Conservation (phyloP, 352 stramenopile genomes). For the Phytophthora citricola region DNA sequence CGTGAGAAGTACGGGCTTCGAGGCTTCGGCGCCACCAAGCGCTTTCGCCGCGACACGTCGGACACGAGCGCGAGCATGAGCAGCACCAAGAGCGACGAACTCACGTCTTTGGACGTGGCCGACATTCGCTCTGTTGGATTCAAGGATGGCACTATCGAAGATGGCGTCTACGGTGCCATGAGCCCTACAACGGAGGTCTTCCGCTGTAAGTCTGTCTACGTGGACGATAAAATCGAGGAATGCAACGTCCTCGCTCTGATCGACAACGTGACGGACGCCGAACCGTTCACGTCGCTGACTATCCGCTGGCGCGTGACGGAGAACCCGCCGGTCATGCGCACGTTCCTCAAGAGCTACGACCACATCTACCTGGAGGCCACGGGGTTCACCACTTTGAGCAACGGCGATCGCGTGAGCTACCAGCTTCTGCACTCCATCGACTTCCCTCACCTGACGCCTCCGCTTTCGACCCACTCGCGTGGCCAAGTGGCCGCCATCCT, state of each 20-base stretch:
- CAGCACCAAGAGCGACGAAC: conserved; percentile 35
- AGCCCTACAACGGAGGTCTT: conserved; percentile 40
- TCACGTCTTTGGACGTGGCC: conserved; percentile 32
- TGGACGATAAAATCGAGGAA: conserved; percentile 39
- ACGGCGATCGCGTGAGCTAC: conserved; percentile 37
- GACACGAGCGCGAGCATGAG: conserved; percentile 31
- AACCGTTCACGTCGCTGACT: conserved; percentile 30
- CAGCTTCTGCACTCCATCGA: conserved; percentile 45
- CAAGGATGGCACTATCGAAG: conserved; percentile 38
- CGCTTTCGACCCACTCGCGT: conserved; percentile 26
- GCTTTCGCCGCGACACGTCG: conserved; percentile 31
- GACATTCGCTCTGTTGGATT: conserved; percentile 37
- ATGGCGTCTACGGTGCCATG: conserved; percentile 40
- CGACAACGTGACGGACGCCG: conserved; percentile 30
- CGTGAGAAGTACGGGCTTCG: conserved; percentile 32
- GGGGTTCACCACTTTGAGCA: conserved; percentile 29
- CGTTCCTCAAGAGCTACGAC: conserved; percentile 42
- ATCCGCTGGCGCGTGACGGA: conserved; percentile 36
- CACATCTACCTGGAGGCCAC: conserved; percentile 49
- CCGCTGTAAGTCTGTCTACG: conserved; percentile 36
- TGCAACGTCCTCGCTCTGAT: conserved; percentile 39
- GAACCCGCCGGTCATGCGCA: conserved; percentile 36
- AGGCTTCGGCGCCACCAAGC: conserved; percentile 30
- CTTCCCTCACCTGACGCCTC: conserved; percentile 30
- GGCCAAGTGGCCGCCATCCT: conserved; percentile 30